phyloP scores from a whole-genome alignment of 1,284 basidiomycete genomes.

The Vanrija humicola region DNA sequence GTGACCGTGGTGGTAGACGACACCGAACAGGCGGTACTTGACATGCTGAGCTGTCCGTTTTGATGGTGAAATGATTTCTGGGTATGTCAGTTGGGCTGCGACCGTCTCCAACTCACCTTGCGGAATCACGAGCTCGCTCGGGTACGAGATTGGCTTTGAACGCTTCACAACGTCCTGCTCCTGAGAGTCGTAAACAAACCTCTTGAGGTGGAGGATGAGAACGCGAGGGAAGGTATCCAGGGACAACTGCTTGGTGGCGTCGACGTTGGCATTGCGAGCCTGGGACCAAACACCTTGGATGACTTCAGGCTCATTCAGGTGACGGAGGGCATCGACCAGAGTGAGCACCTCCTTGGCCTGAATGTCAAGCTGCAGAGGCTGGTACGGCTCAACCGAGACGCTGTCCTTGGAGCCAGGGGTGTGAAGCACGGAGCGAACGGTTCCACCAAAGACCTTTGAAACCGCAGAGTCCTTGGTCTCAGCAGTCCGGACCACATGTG shows the following conservation, averaged over 20 bases:
- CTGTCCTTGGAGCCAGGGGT: constrained; percentile 81
- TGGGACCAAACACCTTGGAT: constrained; percentile 68
- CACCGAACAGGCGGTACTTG: constrained; percentile 82
- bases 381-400: constrained; percentile 87
- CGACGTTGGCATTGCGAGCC: constrained; percentile 60
- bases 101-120: constrained; percentile 52
- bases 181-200: constrained; percentile 79
- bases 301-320: constrained; percentile 74
- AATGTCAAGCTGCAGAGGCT: constrained; percentile 84
- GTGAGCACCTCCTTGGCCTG: constrained; percentile 72
- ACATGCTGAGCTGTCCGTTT: constrained; percentile 54
- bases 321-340: constrained; percentile 76
- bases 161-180: constrained; percentile 66
- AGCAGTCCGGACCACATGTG: constrained; percentile 73
- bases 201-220: constrained; percentile 85
- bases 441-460: constrained; percentile 88
- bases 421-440: constrained; percentile 79
- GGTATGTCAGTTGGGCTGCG: neutral
- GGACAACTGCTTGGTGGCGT: constrained; percentile 82
- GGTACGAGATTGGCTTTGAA: constrained; percentile 75
- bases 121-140: constrained; percentile 70
- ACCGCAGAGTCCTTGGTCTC: constrained; percentile 82
- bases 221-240: constrained; percentile 83
- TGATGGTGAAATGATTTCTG: constrained; percentile 65
- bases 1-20: constrained; percentile 88